Percentiles rank a stretch among this genome's conserved stretches.
Evolutionary conservation across 2,329 filamentous ascomycete species (phyloP).

Genomic region (Phaeoacremonium minimum): DNA sequence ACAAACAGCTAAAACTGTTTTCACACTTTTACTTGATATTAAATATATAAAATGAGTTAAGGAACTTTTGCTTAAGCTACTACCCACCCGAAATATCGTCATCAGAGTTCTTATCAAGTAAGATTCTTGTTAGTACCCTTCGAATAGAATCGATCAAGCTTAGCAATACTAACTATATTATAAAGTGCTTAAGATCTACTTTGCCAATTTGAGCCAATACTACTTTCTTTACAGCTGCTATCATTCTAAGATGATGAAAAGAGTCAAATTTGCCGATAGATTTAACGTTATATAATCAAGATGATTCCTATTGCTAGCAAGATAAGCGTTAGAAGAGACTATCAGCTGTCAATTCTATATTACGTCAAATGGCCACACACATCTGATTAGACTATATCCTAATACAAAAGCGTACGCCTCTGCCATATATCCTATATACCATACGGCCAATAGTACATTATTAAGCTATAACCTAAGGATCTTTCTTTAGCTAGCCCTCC

Average conservation of each 20-base stretch:
- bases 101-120: conserved; percentile 14
- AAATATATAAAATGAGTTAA: conserved; percentile 29
- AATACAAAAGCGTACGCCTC: conserved; percentile 4
- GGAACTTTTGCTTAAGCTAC: conserved; percentile 20
- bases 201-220: conserved; percentile 3
- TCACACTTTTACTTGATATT: conserved; percentile 12
- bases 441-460: conserved; percentile 1
- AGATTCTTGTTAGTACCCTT: conserved; percentile 17
- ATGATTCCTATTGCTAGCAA: conserved; percentile 4
- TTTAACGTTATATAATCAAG: conserved; percentile 3
- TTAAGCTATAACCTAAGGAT: not conserved
- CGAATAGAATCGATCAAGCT: conserved; percentile 16
- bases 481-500: not conserved
- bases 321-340: conserved; percentile 4
- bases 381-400: conserved; percentile 7
- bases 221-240: conserved; percentile 3
- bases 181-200: conserved; percentile 5
- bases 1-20: conserved; percentile 24
- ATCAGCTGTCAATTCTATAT: conserved; percentile 5
- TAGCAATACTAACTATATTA: conserved; percentile 6
- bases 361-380: conserved; percentile 4
- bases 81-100: conserved; percentile 6
- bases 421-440: conserved; percentile 3
- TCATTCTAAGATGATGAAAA: conserved; percentile 4
- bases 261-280: conserved; percentile 4